A percentile compares a stretch with the other conserved stretches of the same genome.
Evolutionary conservation across 495 filamentous ascomycete species (phyloP).

Genomic region (Tuber microsphaerosporum): DNA sequence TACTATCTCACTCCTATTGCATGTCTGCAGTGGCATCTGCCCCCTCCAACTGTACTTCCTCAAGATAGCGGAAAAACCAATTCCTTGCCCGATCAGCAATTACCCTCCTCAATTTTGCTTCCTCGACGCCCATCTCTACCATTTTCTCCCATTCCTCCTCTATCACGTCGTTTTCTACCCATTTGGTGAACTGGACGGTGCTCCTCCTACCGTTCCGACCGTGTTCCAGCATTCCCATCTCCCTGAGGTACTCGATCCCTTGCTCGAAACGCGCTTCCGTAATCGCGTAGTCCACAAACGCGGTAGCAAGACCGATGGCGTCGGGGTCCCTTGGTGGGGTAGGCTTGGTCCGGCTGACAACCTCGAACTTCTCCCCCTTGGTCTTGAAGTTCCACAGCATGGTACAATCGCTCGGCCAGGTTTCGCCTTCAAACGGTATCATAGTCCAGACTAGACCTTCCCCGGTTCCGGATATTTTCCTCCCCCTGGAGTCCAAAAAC

Average conservation of each 20-base stretch:
- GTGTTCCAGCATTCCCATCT: slow-evolving; percentile 23
- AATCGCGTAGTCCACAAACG: slow-evolving; percentile 25
- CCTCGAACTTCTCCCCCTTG: slow-evolving; percentile 27
- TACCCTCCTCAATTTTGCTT: slow-evolving; percentile 22
- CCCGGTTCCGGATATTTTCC: slow-evolving; percentile 24
- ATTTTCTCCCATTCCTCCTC: slow-evolving; percentile 31
- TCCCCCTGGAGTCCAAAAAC: slow-evolving; percentile 15
- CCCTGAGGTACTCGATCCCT: slow-evolving; percentile 26
- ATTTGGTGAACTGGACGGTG: slow-evolving; percentile 24
- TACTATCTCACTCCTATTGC: neutral
- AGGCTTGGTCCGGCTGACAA: slow-evolving; percentile 25
- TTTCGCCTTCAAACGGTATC: slow-evolving; percentile 26
- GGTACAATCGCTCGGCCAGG: slow-evolving; percentile 11
- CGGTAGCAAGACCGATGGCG: slow-evolving; percentile 16
- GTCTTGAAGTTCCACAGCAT: slow-evolving; percentile 34
- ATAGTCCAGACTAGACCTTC: slow-evolving; percentile 32
- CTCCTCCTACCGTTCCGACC: slow-evolving; percentile 14
- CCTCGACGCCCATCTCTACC: slow-evolving; percentile 26
- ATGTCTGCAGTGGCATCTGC: neutral
- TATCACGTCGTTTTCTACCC: slow-evolving; percentile 26
- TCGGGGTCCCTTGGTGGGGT: slow-evolving; percentile 23
- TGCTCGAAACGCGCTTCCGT: slow-evolving; percentile 29
- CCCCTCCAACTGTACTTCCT: slow-evolving; percentile 5
- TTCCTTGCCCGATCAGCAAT: slow-evolving; percentile 21
- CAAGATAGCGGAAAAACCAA: slow-evolving; percentile 26